Conservation (phyloP, 2,329 filamentous ascomycete species). For the Colletotrichum orbiculare region DNA sequence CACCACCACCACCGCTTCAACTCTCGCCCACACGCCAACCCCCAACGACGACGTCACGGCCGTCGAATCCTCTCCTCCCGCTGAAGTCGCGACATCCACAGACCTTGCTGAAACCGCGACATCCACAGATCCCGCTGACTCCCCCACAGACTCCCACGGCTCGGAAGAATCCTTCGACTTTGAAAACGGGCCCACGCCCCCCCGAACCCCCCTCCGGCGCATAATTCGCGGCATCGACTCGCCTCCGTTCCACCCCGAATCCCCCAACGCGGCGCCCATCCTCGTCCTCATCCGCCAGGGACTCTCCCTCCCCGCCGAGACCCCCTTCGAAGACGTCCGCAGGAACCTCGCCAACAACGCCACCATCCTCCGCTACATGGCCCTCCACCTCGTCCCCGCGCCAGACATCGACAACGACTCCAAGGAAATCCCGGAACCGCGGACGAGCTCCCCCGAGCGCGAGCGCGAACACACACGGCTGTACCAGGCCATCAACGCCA, state of each 20-base stretch:
- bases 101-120: not conserved
- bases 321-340: slow-evolving; percentile 27
- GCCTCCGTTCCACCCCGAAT: slow-evolving; percentile 20
- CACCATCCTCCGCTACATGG: slow-evolving; percentile 39
- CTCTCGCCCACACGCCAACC: no score
- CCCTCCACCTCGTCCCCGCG: slow-evolving; percentile 21
- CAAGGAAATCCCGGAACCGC: no score
- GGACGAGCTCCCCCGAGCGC: not conserved
- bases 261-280: not conserved
- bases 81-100: no score
- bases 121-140: not conserved
- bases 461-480: slow-evolving; percentile 13
- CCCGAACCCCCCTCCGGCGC: not conserved
- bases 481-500: slow-evolving; percentile 24
- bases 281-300: slow-evolving; percentile 31
- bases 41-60: not conserved
- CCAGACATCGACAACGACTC: slow-evolving; percentile 14
- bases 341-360: slow-evolving; percentile 38
- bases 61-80: no score
- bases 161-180: not conserved
- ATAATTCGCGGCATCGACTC: not conserved
- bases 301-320: slow-evolving; percentile 29
- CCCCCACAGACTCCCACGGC: not conserved
- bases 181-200: not conserved
- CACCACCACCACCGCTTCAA: no score